Evolutionary conservation across 768 basidiomycete species (phyloP).

Genomic region (Scleroderma bovista): DNA sequence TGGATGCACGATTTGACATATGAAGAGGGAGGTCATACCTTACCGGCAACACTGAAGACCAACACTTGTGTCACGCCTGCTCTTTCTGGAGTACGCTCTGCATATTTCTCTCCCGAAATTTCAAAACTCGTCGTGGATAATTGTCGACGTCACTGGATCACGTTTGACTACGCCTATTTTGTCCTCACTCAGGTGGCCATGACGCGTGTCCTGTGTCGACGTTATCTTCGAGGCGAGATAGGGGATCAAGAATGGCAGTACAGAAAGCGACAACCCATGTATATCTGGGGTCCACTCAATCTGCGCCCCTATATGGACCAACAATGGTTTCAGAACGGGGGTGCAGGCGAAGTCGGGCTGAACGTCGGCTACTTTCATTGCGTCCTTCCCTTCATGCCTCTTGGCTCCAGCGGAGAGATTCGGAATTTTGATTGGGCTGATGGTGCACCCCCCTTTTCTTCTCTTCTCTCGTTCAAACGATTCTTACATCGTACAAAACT

Average conservation of each 20-base stretch:
- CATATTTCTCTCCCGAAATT: constrained; percentile 22
- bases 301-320: constrained; percentile 43
- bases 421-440: constrained; percentile 29
- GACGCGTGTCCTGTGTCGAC: constrained; percentile 42
- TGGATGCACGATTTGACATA: background rate
- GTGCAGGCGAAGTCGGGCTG: constrained; percentile 35
- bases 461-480: constrained; percentile 38
- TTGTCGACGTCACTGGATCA: constrained; percentile 38
- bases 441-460: constrained; percentile 33
- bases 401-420: constrained; percentile 16
- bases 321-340: constrained; percentile 41
- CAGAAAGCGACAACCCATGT: constrained; percentile 44
- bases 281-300: constrained; percentile 45
- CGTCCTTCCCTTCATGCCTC: constrained; percentile 43
- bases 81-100: constrained; percentile 21
- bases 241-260: constrained; percentile 46
- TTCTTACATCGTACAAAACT: constrained; percentile 40
- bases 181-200: constrained; percentile 46
- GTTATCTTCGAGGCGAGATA: constrained; percentile 42
- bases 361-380: constrained; percentile 40
- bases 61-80: constrained; percentile 37
- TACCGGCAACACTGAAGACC: constrained; percentile 37
- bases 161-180: constrained; percentile 45
- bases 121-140: constrained; percentile 28
- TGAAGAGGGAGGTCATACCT: constrained; percentile 48